Conservation (phyloP, 2,329 filamentous ascomycete genomes). For the Alternaria panax region DNA sequence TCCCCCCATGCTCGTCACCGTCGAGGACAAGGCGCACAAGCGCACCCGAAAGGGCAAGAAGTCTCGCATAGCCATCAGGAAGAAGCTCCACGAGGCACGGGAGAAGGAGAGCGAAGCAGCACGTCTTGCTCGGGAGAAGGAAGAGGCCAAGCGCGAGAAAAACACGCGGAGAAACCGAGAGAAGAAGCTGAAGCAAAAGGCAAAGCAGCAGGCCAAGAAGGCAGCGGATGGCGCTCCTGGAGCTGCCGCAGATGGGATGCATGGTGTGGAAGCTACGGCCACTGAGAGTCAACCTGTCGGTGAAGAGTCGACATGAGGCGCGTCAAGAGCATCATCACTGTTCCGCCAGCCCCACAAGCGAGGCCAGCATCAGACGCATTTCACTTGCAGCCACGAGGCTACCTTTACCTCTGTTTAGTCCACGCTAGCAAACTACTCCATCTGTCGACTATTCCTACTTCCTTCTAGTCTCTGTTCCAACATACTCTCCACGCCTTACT, state of each 20-base stretch:
- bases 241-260: conserved; percentile 6
- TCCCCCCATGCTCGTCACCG: conserved; percentile 25
- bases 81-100: conserved; percentile 39
- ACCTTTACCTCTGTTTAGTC: conserved; percentile 1
- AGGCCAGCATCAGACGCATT: neutral
- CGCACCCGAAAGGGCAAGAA: conserved; percentile 47
- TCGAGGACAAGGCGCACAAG: conserved; percentile 36
- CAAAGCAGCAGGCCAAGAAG: conserved; percentile 46
- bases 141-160: conserved; percentile 47
- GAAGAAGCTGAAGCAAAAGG: conserved; percentile 50
- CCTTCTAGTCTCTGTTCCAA: neutral
- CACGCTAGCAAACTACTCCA: neutral
- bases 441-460: neutral
- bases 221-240: conserved; percentile 8
- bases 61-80: conserved; percentile 43
- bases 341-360: neutral
- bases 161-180: conserved; percentile 47
- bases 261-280: neutral
- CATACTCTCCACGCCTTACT: neutral
- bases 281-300: neutral
- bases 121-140: conserved; percentile 40
- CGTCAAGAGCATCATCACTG: neutral
- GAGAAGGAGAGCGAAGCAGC: conserved; percentile 35
- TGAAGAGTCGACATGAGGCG: conserved; percentile 2
- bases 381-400: neutral